phyloP scores from a whole-genome alignment of 768 basidiomycete species.

The Cystofilobasidium macerans region DNA sequence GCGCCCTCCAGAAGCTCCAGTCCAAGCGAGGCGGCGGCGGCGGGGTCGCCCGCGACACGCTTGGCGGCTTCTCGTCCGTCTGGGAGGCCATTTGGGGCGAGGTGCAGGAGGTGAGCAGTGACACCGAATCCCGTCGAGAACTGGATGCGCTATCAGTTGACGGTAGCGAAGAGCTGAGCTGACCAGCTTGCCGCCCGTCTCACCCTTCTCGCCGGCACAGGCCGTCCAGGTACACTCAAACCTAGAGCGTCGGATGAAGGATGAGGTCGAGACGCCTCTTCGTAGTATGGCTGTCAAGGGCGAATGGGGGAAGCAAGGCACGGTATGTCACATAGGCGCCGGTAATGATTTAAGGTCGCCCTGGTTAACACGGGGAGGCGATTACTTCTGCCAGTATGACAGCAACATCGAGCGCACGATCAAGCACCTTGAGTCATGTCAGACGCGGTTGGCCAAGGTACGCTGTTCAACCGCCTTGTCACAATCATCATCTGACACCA shows the following conservation, averaged over 20 bases:
- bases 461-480: background rate
- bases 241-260: conserved; percentile 27
- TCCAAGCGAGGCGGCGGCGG: conserved; percentile 32
- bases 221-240: conserved; percentile 11
- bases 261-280: conserved; percentile 36
- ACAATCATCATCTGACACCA: background rate
- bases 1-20: conserved; percentile 34
- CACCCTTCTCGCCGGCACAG: no score
- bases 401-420: conserved; percentile 35
- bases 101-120: conserved; percentile 34
- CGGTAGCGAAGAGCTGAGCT: no score
- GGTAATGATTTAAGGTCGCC: conserved; percentile 11
- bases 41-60: conserved; percentile 32
- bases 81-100: conserved; percentile 35
- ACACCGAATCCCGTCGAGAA: no score
- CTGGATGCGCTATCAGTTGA: no score
- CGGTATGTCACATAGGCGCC: background rate
- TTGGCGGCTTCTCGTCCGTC: conserved; percentile 30
- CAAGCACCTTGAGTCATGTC: conserved; percentile 36
- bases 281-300: conserved; percentile 33
- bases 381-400: conserved; percentile 27
- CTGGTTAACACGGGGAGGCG: conserved; percentile 21
- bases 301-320: conserved; percentile 19
- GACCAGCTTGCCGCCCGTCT: no score
- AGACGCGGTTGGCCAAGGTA: conserved; percentile 35